These are phyloP conservation scores for Penicillium robsamsonii DNA, from an alignment of 495 filamentous ascomycete species.

Conservation along the genomic window DNA sequence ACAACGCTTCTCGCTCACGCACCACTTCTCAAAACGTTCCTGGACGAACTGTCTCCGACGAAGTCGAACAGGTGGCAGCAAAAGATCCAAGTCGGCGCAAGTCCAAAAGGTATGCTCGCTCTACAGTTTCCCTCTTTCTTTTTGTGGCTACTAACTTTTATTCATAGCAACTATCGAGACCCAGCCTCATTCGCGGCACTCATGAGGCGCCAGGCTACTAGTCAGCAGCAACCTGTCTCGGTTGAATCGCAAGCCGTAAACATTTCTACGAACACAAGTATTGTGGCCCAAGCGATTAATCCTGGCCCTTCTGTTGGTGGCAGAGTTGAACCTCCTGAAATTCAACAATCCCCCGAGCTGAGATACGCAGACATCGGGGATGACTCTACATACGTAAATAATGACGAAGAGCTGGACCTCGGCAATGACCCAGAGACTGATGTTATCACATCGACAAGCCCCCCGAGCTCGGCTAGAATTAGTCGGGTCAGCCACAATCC, in stretches of 20 bases:
- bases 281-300: neutral
- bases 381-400: conserved; percentile 14
- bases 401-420: conserved; percentile 18
- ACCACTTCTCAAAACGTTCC: neutral
- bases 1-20: neutral
- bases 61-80: neutral
- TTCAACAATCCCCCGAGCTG: conserved; percentile 2
- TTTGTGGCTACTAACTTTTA: neutral
- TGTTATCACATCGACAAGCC: conserved; percentile 19
- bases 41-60: neutral
- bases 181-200: neutral
- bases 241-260: neutral
- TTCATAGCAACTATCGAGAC: conserved; percentile 7
- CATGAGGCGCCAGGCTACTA: conserved; percentile 2
- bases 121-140: neutral
- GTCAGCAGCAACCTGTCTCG: neutral
- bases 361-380: conserved; percentile 5
- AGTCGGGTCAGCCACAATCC: conserved; percentile 21
- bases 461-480: conserved; percentile 21
- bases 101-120: conserved; percentile 1
- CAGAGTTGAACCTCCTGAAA: neutral
- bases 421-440: neutral
- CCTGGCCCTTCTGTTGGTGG: neutral
- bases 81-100: conserved; percentile 3
- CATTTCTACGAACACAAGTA: neutral